phyloP scores from a whole-genome alignment of 495 filamentous ascomycete species.

The Staphylotrichum longicolle region DNA sequence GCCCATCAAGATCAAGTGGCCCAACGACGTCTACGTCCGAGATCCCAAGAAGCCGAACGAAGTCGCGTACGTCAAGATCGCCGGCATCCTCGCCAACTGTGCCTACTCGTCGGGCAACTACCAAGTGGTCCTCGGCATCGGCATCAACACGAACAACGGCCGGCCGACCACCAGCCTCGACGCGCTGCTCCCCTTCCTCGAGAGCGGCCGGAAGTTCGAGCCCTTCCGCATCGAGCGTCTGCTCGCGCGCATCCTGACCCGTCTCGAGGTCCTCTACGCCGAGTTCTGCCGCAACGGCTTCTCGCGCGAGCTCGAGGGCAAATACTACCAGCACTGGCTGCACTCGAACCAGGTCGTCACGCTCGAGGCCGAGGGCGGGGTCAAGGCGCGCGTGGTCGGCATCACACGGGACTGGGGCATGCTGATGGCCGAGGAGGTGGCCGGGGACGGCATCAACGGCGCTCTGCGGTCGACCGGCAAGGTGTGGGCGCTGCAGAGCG shows the following conservation, averaged over 20 bases:
- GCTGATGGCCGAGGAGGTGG: slow-evolving; percentile 77
- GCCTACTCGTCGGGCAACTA: slow-evolving; percentile 74
- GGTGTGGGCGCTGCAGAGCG: slow-evolving; percentile 83
- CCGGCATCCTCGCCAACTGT: slow-evolving; percentile 90
- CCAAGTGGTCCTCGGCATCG: slow-evolving; percentile 84
- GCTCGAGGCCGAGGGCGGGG: slow-evolving; percentile 78
- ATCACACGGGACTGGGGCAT: slow-evolving; percentile 88
- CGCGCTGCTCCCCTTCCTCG: slow-evolving; percentile 56
- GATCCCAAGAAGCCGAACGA: slow-evolving; percentile 62
- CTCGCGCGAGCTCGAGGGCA: slow-evolving; percentile 63
- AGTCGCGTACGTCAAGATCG: slow-evolving; percentile 80
- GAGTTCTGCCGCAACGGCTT: slow-evolving; percentile 73
- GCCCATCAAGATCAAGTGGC: slow-evolving; percentile 92
- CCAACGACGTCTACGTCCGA: slow-evolving; percentile 89
- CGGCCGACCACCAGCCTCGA: slow-evolving; percentile 86
- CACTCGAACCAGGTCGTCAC: slow-evolving; percentile 88
- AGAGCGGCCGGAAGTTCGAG: slow-evolving; percentile 35
- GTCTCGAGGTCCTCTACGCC: slow-evolving; percentile 74
- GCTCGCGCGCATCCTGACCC: slow-evolving; percentile 75
- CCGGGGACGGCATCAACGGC: slow-evolving; percentile 55
- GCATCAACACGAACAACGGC: slow-evolving; percentile 82
- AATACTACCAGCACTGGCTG: slow-evolving; percentile 87
- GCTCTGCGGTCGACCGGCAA: slow-evolving; percentile 62
- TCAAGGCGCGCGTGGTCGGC: slow-evolving; percentile 76
- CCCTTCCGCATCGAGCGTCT: slow-evolving; percentile 75